These are phyloP conservation scores for Mediolabrus comicus DNA, from an alignment of 108 stramenopile species.

Conservation along the genomic window DNA sequence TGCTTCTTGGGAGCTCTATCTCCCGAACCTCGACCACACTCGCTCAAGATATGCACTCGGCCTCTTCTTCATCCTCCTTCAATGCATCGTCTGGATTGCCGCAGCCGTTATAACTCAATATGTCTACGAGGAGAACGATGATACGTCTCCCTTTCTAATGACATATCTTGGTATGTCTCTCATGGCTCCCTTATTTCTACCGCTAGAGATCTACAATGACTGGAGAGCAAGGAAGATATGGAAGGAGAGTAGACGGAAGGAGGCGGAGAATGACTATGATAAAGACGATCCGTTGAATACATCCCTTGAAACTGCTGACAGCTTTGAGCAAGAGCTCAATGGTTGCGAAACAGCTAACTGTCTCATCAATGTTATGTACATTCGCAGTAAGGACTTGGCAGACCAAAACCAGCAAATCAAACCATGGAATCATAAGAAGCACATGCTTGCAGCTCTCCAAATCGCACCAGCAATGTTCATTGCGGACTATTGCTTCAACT, in stretches of 20 bases:
- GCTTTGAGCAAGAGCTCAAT: slow-evolving; percentile 5
- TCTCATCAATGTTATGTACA: background rate
- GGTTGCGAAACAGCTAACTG: background rate
- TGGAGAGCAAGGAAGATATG: background rate
- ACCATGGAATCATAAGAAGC: slow-evolving; percentile 31
- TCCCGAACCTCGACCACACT: background rate
- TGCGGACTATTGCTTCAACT: slow-evolving; percentile 38
- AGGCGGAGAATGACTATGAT: background rate
- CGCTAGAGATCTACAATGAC: background rate
- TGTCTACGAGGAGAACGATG: slow-evolving; percentile 15
- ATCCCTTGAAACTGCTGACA: slow-evolving; percentile 5
- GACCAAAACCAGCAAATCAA: background rate
- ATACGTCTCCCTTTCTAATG: slow-evolving; percentile 38
- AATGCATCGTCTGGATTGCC: slow-evolving; percentile 12
- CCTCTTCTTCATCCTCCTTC: slow-evolving; percentile 14
- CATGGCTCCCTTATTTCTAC: slow-evolving; percentile 7
- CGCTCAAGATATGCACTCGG: background rate
- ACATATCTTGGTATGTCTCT: slow-evolving; percentile 29
- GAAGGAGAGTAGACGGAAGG: no score
- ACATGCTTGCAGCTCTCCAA: slow-evolving; percentile 15
- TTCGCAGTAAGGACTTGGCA: background rate
- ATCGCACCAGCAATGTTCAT: slow-evolving; percentile 35
- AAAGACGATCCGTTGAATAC: background rate
- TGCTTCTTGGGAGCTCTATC: slow-evolving; percentile 2
- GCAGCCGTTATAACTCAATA: slow-evolving; percentile 28